Evolutionary conservation across 225 moss, liverwort and hornwort species (phyloP).

Genomic region (Neckera pumila): DNA sequence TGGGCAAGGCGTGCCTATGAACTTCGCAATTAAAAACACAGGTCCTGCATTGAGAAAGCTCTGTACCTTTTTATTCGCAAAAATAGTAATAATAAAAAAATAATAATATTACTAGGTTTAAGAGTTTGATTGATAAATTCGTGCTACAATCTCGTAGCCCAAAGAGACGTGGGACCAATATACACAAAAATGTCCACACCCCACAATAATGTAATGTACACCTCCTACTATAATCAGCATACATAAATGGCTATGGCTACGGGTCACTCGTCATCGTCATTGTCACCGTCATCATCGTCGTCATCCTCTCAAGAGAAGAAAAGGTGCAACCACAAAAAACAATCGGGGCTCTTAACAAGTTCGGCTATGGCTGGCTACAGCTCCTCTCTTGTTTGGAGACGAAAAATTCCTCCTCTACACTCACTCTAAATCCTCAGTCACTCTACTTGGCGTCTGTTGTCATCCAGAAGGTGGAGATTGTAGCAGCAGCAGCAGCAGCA

Average conservation of each 20-base stretch:
- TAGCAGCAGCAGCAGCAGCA: not conserved
- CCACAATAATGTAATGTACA: slow-evolving; percentile 42
- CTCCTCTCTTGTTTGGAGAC: not conserved
- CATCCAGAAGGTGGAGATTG: slow-evolving; percentile 13
- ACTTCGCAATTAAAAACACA: not conserved
- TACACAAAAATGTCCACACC: slow-evolving; percentile 59
- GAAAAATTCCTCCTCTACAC: slow-evolving; percentile 2
- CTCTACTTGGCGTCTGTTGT: not conserved
- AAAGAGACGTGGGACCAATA: slow-evolving; percentile 32
- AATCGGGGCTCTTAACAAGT: not conserved
- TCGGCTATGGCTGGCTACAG: not conserved
- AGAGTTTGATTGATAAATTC: not conserved
- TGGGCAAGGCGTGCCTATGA: not conserved
- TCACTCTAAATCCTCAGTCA: not conserved
- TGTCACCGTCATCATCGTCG: not conserved
- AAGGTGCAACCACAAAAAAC: not conserved
- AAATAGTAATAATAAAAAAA: not conserved
- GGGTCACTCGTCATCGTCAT: not conserved
- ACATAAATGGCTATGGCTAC: slow-evolving; percentile 16
- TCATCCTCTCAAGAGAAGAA: not conserved
- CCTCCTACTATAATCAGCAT: slow-evolving; percentile 16
- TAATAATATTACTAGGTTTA: not conserved
- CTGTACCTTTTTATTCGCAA: not conserved
- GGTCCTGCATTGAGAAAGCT: not conserved
- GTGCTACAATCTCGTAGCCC: slow-evolving; percentile 31